Evolutionary conservation across 164 flowering plant species (phyloP), one percentile per base, ranked within the genome.

Genomic region (Dillenia turbinata): DNA sequence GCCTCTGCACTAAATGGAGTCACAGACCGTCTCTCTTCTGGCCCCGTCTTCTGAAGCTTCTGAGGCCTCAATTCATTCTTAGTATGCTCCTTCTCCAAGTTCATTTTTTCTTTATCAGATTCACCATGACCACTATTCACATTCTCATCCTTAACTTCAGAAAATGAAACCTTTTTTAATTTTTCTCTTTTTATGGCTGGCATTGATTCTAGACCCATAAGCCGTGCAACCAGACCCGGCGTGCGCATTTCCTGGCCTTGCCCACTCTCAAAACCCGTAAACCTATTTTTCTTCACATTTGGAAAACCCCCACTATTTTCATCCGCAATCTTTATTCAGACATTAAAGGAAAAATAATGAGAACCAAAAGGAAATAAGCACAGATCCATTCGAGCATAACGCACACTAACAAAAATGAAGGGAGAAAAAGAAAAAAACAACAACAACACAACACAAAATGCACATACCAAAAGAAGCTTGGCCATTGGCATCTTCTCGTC

Each of bases 181-280:
- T 79, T 82, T 10, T 76, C 76, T 52, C 66, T 64, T 2, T 53
- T 73, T 14, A 14, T 64, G 12, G 70, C 66, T 0, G 98, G 98
- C 81, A 93, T 79, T 12, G 92, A 78, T 17, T 93, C 98, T 65
- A 93, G 83, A 12, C 98, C 98, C 98, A 93, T 93, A 2, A 93
- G 76, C 87, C 89, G 75, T 44, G 96, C 98, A 61, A 93, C 89
- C 83, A 90, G 75, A 53, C 89, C 59, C 1, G 98, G 95, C 33
- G 82, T 52, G 56, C 72, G 67, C 83, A 78, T 81, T 64, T 81
- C 87, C 66, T 68, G 70, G 65, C 75, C 77, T 22, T 71, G 69
- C 52, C 78, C 80, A 5, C 33, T 6, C 61, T 68, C 73, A 52
- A 47, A 56, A 19, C 51, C 22, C 48, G 62, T 61, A 47, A 40